Base-by-base conservation (phyloP, 2,329 filamentous ascomycete genomes). In the Amauroascus niger region DNA sequence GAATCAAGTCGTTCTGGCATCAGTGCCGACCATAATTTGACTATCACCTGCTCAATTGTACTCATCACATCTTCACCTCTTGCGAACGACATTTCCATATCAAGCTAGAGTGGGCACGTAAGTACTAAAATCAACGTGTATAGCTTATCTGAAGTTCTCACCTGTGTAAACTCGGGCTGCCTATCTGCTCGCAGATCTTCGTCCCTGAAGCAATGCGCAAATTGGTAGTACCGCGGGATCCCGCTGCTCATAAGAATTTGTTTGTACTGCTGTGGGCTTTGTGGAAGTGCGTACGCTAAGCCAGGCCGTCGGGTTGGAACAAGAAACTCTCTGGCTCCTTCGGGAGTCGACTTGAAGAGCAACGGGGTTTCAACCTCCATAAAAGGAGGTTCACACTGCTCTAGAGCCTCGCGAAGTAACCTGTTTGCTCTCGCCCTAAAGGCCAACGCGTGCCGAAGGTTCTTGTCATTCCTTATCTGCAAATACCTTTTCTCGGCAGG, bases 241-340 rank as follows among this genome's bases (percentile, higher is more conserved):
- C 91, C 91, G 57, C 87, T 86, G 0, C 89, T 87, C 89, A 98
- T 97, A 40, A 98, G 78, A 1, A 96, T 87, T 72, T 98, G 93
- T 72, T 98, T 98, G 67, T 97, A 98, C 68, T 98, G 93, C 68
- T 98, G 93, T 0, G 93, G 93, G 60, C 91, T 97, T 67, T 98
- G 94, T 0, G 90, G 90, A 18, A 98, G 74, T 7, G 93, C 93
- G 68, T 97, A 98, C 2, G 88, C 89, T 56, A 83, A 74, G 0
- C 88, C 88, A 1, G 76, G 77, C 33, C 78, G 79, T 26, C 93
- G 78, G 0, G 90, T 95, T 0, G 93, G 93, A 3, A 98, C 91
- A 5, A 98, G 69, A 58, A 98, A 98, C 67, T 98, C 93, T 47
- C 91, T 79, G 1, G 93, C 94, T 0, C 93, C 93, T 71, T 98